A percentile compares a stretch with the other conserved stretches of the same genome.
Conservation (phyloP, 2,329 filamentous ascomycete species). For the Harringtonia aguacate region DNA sequence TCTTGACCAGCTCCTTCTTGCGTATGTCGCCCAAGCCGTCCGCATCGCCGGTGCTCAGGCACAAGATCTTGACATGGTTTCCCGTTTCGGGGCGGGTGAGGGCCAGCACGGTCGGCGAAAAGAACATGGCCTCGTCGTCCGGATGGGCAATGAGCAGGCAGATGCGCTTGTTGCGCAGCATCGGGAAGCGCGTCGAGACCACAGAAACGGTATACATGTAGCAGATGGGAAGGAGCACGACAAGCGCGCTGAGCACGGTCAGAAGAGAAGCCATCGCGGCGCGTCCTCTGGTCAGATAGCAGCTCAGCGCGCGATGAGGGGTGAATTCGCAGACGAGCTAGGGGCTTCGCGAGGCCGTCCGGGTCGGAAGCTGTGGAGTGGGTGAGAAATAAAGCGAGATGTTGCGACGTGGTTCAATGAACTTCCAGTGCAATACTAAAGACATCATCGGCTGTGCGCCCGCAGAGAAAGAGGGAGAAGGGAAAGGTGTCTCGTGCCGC, state of each 20-base stretch:
- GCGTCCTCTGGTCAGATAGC: too few species aligned
- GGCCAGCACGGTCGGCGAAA: constrained; percentile 78
- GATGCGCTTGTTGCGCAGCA: constrained; percentile 71
- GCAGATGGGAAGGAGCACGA: constrained; percentile 31
- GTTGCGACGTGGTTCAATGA: too few species aligned
- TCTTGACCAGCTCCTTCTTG: constrained; percentile 73
- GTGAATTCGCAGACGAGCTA: too few species aligned
- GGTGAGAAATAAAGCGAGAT: neutral
- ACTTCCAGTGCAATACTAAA: neutral
- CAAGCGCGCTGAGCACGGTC: constrained; percentile 23
- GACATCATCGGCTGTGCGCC: neutral
- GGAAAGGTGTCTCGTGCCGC: neutral
- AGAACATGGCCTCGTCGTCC: constrained; percentile 99
- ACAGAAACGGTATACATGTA: constrained; percentile 41
- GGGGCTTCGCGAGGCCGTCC: too few species aligned
- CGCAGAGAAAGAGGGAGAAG: neutral
- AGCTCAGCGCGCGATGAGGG: too few species aligned
- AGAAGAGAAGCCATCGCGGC: constrained; percentile 4
- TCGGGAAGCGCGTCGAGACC: constrained; percentile 47
- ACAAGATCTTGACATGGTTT: constrained; percentile 91
- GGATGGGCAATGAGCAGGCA: constrained; percentile 92
- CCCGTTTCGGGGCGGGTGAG: constrained; percentile 68
- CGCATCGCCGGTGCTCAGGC: constrained; percentile 81
- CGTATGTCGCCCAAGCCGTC: constrained; percentile 78
- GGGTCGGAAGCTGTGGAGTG: neutral